Evolutionary conservation across 2,329 filamentous ascomycete genomes (phyloP).

Genomic region (Aspergillus eucalypticola): DNA sequence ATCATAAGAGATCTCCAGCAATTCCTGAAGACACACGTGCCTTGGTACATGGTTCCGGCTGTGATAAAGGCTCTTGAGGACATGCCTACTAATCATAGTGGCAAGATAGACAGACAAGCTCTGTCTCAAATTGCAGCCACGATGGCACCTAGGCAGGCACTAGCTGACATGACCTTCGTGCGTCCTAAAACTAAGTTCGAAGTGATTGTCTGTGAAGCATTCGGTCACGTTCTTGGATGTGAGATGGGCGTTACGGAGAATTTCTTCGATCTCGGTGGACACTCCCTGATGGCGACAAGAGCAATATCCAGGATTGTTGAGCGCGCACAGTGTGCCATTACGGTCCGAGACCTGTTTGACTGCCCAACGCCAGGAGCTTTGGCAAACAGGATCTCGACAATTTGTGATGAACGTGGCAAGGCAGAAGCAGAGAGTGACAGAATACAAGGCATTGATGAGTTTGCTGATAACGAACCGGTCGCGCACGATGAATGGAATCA

Average conservation of each 20-base stretch:
- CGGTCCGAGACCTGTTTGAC: conserved; percentile 2
- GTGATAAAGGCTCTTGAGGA: background rate
- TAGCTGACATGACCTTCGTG: background rate
- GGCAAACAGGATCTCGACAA: background rate
- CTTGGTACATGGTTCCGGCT: conserved; percentile 12
- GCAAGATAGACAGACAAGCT: conserved; percentile 10
- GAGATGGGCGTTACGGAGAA: background rate
- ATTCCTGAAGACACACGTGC: background rate
- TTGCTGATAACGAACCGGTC: no score
- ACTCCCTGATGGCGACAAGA: conserved; percentile 11
- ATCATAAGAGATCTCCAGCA: background rate
- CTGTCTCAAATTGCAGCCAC: background rate
- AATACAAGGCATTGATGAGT: no score
- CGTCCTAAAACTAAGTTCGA: background rate
- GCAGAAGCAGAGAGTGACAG: background rate
- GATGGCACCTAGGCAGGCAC: background rate
- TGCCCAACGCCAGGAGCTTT: background rate
- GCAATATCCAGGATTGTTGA: background rate
- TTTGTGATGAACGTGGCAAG: background rate
- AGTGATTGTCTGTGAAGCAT: conserved; percentile 1
- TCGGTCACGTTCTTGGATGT: background rate
- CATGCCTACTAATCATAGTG: conserved; percentile 11
- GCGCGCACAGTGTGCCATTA: background rate
- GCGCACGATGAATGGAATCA: background rate
- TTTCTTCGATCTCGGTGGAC: conserved; percentile 10